Percentiles rank a stretch among this genome's conserved stretches.
phyloP scores from a whole-genome alignment of 371 early-diverging fungal genomes.

The Dichotomocladium elegans region DNA sequence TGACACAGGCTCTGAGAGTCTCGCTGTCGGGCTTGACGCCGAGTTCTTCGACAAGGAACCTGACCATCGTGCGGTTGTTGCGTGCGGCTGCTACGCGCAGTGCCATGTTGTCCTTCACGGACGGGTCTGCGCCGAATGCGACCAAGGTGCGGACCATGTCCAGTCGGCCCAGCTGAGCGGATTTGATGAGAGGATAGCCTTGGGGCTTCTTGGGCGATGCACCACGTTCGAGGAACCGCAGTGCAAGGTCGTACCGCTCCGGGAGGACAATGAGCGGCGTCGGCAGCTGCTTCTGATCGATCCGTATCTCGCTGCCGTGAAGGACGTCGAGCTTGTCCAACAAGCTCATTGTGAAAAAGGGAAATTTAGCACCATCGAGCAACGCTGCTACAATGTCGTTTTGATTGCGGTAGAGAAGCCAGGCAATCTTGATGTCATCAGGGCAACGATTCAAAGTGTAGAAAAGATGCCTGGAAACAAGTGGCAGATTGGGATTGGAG shows the following conservation, averaged over 20 bases:
- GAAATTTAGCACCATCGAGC: conserved; percentile 22
- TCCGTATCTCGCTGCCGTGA: conserved; percentile 6
- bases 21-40: conserved; percentile 41
- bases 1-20: conserved; percentile 34
- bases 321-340: conserved; percentile 22
- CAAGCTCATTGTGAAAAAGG: conserved; percentile 24
- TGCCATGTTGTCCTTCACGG: conserved; percentile 41
- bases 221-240: conserved; percentile 30
- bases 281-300: conserved; percentile 31
- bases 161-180: conserved; percentile 37
- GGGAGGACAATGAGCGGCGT: conserved; percentile 22
- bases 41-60: conserved; percentile 40
- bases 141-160: conserved; percentile 42
- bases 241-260: conserved; percentile 14
- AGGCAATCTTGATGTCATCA: conserved; percentile 22
- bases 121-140: conserved; percentile 41
- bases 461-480: conserved; percentile 18
- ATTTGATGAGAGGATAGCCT: conserved; percentile 54
- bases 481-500: conserved; percentile 28
- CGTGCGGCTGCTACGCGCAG: conserved; percentile 38
- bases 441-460: conserved; percentile 22
- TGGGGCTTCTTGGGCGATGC: conserved; percentile 42
- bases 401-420: conserved; percentile 26
- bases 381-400: conserved; percentile 16
- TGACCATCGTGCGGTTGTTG: conserved; percentile 36